These are phyloP conservation scores for Talaromyces borbonicus DNA, from an alignment of 495 filamentous ascomycete species.

Conservation along the genomic window DNA sequence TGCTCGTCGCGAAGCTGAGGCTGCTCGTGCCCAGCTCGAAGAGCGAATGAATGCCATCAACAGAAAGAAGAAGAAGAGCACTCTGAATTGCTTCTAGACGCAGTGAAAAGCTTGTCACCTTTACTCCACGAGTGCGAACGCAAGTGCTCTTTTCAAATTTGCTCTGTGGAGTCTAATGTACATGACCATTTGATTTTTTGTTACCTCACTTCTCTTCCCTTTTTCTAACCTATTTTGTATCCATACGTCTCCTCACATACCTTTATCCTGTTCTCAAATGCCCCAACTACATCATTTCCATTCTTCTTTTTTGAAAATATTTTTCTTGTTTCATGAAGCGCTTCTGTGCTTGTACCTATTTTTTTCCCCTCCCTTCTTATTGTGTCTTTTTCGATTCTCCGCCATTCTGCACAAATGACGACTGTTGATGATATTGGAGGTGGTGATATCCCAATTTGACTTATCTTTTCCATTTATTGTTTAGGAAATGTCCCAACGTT, in stretches of 20 bases:
- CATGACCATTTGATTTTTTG: conserved; percentile 15
- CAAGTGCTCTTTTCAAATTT: too few relatives aligned
- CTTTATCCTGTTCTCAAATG: conserved; percentile 5
- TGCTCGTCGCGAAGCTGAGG: conserved; percentile 78
- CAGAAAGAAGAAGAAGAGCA: conserved; percentile 90
- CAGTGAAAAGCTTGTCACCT: neutral
- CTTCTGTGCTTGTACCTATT: conserved; percentile 3
- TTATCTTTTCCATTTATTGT: neutral
- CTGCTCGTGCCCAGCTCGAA: conserved; percentile 77
- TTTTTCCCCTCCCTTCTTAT: conserved; percentile 10
- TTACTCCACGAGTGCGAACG: too few relatives aligned
- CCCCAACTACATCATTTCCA: conserved; percentile 3
- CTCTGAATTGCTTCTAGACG: conserved; percentile 89
- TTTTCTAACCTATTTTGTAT: conserved; percentile 11
- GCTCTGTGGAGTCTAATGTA: conserved; percentile 6
- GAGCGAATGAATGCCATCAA: conserved; percentile 88
- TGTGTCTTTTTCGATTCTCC: conserved; percentile 5
- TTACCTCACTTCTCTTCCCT: neutral
- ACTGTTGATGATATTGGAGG: conserved; percentile 3
- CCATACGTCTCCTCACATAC: neutral
- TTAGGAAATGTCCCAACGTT: neutral
- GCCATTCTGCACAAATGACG: conserved; percentile 9
- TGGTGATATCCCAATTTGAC: neutral
- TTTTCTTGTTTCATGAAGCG: neutral
- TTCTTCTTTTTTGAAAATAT: neutral